Evolutionary conservation across 176 grass and related monocot genomes (phyloP), one percentile per base, ranked within the genome.

Genomic region (Oryza glumipatula): DNA sequence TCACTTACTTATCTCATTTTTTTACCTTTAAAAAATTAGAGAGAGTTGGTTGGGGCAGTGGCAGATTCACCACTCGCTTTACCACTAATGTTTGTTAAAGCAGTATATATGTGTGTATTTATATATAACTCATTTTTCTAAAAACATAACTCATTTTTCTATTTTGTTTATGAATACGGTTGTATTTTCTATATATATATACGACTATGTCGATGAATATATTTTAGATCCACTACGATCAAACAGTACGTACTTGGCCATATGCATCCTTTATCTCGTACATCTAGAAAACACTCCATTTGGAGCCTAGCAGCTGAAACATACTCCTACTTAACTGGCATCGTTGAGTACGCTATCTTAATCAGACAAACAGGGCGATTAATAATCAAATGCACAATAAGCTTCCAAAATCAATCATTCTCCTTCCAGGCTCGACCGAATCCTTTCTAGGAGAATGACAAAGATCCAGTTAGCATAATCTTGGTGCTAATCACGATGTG

Each of bases 351-450:
- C 16, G 39, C 67, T 79, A 74, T 65, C 47, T 44, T 65, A n/a
- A 44, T 81, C 71, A 51, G 44, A 72, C 67, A 83, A 85, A 26
- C 65, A 17, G 35, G 35, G 66, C 12, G 4, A 11, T 24, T 65
- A 67, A 46, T 80, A 80, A 87, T 76, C 49, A 69, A 83, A 44
- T 63, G 21, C 58, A 52, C 9, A 68, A 73, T 66, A 78, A 82
- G 56, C 79, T 73, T 90, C 83, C 83, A 86, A 86, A 86, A 86
- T 65, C 66, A 76, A 86, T 77, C 79, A 90, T 90, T 73, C 66
- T 68, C 66, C 56, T 48, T 46, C 14, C 13, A 17, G 16, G 12
- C 16, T 45, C 38, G 28, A 11, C 22, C 35, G 65, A 68, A 83
- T 90, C 80, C 80, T 80, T 74, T 67, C 23, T 13, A 74, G 80